Evolutionary conservation across 345 rosid species (phyloP).

Genomic region (Firmiana major): DNA sequence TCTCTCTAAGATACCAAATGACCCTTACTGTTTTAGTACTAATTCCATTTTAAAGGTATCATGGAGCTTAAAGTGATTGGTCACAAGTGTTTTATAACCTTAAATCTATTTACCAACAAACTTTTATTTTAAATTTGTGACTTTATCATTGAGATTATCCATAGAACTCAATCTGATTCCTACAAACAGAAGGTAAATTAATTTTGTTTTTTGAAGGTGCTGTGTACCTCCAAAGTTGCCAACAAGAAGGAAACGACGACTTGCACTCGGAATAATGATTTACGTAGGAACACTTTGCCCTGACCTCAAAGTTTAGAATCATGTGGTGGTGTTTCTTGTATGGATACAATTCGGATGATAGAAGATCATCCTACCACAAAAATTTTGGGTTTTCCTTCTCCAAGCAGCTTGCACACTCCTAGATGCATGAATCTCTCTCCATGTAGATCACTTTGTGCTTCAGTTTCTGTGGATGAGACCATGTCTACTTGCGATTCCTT

Average conservation of each 20-base stretch:
- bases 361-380: neutral
- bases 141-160: neutral
- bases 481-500: constrained; percentile 29
- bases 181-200: neutral
- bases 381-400: neutral
- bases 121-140: neutral
- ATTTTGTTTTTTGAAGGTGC: constrained; percentile 9
- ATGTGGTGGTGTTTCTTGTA: neutral
- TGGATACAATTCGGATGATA: neutral
- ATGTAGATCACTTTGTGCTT: constrained; percentile 12
- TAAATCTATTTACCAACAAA: neutral
- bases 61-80: neutral
- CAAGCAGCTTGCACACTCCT: neutral
- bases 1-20: no score
- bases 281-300: constrained; percentile 8
- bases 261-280: neutral
- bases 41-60: neutral
- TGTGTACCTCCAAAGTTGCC: constrained; percentile 7
- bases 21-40: no score
- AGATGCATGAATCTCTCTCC: neutral
- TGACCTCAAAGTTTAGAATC: neutral
- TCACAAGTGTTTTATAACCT: neutral
- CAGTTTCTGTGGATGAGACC: constrained; percentile 26
- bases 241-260: constrained; percentile 3
- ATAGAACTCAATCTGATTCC: neutral